Base-by-base conservation (phyloP, 148 eudicot genomes). In the Rhododendron griersonianum region DNA sequence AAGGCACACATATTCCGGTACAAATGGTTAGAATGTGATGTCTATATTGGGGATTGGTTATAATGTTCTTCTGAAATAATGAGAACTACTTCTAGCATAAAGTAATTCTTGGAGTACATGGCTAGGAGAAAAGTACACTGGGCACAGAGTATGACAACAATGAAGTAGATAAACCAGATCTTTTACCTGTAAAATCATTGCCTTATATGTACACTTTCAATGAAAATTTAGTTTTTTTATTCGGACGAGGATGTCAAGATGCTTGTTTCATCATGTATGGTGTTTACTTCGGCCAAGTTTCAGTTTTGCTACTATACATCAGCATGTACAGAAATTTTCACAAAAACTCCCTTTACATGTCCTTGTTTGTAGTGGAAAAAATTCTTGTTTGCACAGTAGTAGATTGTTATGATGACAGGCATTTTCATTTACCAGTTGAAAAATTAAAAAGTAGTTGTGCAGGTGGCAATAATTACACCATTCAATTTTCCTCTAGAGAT, bases 401-500 rank as follows among this genome's bases (percentile, higher is more conserved):
- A 47, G 28, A 44, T 59, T 18, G 23, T 41, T 82, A 78, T 53
- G 7, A 85, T 57, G 65, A 75, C 47, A 44, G 19, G 37, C 28
- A 73, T 77, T 33, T 45, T 50, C 53, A 28, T 57, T 37, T 25
- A 2, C 55, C 30, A 13, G 37, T 48, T 37, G 76, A 80, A 86
- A 78, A 0, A 65, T 35, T 30, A 50, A 71, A 21, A 81, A 30
- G 25, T 50, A 85, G 45, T 84, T 81, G 55, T 91, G 82, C 93
- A 97, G 99, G 98, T 95, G 81, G 93, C 95, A 67, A 91, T 97
- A 39, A 89, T 95, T 85, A 94, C 98, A 85, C 99, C 99, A 25
- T 97, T 97, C 91, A 97, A 97, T 87, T 97, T 95, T 84, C 99
- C 99, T 74, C 87, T 97, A 45, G 99, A 97, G 92, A 97, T 97